Base-by-base conservation (phyloP, 2,329 filamentous ascomycete species). In the Trichoderma oligosporum region DNA sequence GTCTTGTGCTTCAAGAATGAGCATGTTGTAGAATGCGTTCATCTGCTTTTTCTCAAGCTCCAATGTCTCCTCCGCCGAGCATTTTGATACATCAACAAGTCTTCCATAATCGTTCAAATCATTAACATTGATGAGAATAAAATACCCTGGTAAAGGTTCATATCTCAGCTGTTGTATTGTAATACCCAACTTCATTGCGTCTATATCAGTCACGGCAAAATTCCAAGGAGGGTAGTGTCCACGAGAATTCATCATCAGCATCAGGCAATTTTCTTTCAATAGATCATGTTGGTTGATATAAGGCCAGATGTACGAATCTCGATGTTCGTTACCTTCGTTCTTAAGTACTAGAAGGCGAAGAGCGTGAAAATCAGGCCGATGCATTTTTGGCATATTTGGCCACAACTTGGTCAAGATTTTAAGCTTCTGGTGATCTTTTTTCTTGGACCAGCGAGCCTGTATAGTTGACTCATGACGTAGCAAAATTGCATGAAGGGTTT, bases 261-360 rank as follows among this genome's bases (percentile, higher is more conserved):
- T 71, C 7, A 86, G 62, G 0, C 68, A 58, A 46, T 75, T 78
- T 0, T 73, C 65, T 20, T 75, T 70, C 0, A 63, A 51, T 0
- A 86, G 68, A 61, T 85, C 82, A 55, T 85, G 79, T 38, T 80
- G 70, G 61, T 85, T 86, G 64, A 85, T 76, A 44, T 78, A 72
- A 0, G 82, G 82, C 73, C 75, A 83, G 39, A 81, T 65, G 59
- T 70, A 82, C 7, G 68, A 54, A 5, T 74, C 71, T 7, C 57
- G 62, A n/a, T 68, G 63, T 3, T 56, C 24, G 4, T 61, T 58
- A 29, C 67, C 22, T 11, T 63, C 16, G 1, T 39, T 11, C 3
- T 59, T 31, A 25, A 9, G 12, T 68, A 61, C 29, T 62, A 65
- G 7, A 5, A 24, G 16, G n/a, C 62, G 64, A 22, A 71, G 70